Evolutionary conservation across 2,329 filamentous ascomycete genomes (phyloP), one percentile per base, ranked within the genome.

Genomic region (Penicillium sp.): DNA sequence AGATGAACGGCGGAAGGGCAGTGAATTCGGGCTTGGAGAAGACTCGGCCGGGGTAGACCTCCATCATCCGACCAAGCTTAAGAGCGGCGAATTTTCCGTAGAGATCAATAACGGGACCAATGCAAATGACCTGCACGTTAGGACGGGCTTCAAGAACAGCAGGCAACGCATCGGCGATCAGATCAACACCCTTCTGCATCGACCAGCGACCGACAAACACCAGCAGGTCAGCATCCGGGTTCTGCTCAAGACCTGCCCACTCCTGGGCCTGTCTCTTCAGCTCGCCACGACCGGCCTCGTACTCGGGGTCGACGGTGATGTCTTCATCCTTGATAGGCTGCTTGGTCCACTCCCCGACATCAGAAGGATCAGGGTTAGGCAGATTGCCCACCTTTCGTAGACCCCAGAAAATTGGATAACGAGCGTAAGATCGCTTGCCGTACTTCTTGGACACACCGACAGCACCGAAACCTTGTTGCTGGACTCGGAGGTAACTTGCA

Each of bases 381-480:
- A 87, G 72, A 48, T 82, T 79, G 20, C 83, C 83, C 48, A 86
- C 81, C 63, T 79, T 81, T 57, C 81, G 80, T 48, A 86, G 69
- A 55, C 82, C 81, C 84, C 84, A 87, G 71, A 88, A 86, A 59
- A 87, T 87, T 2, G 84, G 84, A 63, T 87, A 87, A 44, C 84
- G 77, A 51, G 83, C 83, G 62, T 82, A 84, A 2, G 83, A 84
- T 25, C 84, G 81, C 64, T 85, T 84, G n/a, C 84, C 84, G 60
- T 87, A 87, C 65, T 87, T 87, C 62, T 82, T 83, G 7, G 81
- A 85, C 3, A 87, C 84, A 64, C 84, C 84, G n/a, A 87, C 84
- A 14, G 84, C 84, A 54, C 84, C 84, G 52, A 85, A 87, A 7
- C 85, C 85, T 57, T 83, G 80, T 61, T 87, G 84, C 58, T 87